A percentile compares a stretch with the other conserved stretches of the same genome.
Evolutionary conservation across 1,284 basidiomycete species (phyloP).

Genomic region (Trametes versicolor): DNA sequence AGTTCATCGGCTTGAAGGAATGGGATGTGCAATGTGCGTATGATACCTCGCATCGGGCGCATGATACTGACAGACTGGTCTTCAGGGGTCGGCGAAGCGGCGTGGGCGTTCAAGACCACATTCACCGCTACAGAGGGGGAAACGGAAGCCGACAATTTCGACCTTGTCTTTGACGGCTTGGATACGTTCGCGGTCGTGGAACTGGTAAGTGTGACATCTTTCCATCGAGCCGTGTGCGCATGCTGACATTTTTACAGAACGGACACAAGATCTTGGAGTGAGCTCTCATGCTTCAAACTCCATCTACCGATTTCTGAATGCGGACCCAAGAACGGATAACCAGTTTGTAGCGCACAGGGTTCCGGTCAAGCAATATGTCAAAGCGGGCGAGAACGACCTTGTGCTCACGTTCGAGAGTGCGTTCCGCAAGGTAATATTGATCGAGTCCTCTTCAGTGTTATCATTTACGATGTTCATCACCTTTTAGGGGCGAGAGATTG

Average conservation of each 20-base stretch:
- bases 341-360: constrained; percentile 82
- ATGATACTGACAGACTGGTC: constrained; percentile 5
- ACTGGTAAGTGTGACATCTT: constrained; percentile 60
- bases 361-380: constrained; percentile 62
- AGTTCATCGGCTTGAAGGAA: constrained; percentile 83
- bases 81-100: constrained; percentile 85
- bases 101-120: constrained; percentile 84
- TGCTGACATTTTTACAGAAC: constrained; percentile 59
- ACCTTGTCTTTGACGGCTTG: constrained; percentile 88
- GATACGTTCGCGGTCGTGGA: constrained; percentile 84
- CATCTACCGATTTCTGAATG: background rate
- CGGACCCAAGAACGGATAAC: constrained; percentile 64
- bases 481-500: constrained; percentile 68
- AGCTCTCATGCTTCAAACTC: constrained; percentile 31
- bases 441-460: too few species aligned
- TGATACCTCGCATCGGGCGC: background rate
- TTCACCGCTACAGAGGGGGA: constrained; percentile 65
- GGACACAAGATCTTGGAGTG: constrained; percentile 71
- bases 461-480: background rate
- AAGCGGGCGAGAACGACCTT: constrained; percentile 72
- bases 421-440: constrained; percentile 65
- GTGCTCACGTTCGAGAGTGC: constrained; percentile 79
- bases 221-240: background rate
- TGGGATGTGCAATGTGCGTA: constrained; percentile 88
- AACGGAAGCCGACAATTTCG: constrained; percentile 58